phyloP scores from a whole-genome alignment of 345 rosid species.

The Eucalyptus viminalis region DNA sequence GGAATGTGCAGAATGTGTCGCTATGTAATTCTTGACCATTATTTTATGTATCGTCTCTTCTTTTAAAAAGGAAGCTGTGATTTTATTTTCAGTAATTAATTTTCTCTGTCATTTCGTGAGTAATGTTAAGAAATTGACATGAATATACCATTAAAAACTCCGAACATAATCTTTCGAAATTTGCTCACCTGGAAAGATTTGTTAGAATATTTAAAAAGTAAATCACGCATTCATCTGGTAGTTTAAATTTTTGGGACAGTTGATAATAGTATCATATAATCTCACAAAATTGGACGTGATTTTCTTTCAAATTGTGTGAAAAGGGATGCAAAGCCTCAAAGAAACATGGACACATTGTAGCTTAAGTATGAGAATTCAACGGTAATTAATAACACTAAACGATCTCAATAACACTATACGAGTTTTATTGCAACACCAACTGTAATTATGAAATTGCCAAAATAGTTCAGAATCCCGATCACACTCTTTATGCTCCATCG shows the following conservation, averaged over 20 bases:
- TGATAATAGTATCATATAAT: accelerated
- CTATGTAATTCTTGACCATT: neutral
- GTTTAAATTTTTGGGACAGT: accelerated
- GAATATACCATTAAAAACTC: too few species aligned
- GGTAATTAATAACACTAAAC: neutral
- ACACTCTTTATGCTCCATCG: neutral
- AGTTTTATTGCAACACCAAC: neutral
- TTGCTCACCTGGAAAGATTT: too few species aligned
- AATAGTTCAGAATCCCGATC: neutral
- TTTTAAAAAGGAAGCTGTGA: neutral
- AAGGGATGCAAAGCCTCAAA: neutral
- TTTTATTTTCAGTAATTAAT: neutral
- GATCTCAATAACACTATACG: neutral
- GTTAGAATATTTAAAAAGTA: too few species aligned
- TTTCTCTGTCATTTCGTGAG: accelerated
- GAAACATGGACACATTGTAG: neutral
- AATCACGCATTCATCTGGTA: too few species aligned
- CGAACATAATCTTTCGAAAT: accelerated
- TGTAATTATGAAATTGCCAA: neutral
- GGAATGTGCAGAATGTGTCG: accelerated
- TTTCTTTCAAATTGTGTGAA: too few species aligned
- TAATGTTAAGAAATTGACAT: neutral
- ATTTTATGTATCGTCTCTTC: neutral
- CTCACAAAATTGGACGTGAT: accelerated
- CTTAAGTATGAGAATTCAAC: neutral